Evolutionary conservation across 768 basidiomycete genomes (phyloP), one percentile per base, ranked within the genome.

Genomic region (Ramaria sp.): DNA sequence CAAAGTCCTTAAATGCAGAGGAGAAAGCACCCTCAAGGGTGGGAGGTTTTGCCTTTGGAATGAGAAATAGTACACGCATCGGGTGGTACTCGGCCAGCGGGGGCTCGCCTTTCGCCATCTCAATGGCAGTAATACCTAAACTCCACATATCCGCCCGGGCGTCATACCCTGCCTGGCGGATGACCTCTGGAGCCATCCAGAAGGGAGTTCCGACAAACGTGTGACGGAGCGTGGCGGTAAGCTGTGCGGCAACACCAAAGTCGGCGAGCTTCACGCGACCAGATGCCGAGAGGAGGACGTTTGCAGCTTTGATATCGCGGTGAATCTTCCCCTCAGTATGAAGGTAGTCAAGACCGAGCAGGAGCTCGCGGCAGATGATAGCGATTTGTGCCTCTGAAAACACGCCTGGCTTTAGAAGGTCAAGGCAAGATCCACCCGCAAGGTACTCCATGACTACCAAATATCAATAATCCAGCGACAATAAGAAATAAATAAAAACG

Each of bases 181-280:
- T 98, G 53, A 98, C 95, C 67, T 98, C 95, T 1, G 95, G 95
- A 2, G 95, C 95, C 93, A 95, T 95, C 92, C 92, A 95, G 65
- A 92, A 94, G 1, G 92, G 92, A 3, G 92, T 94, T 27, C 92
- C 95, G 56, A 99, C 95, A 66, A 99, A 98, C 0, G 96, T 99
- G 65, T 98, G 94, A 45, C 95, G 81, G 48, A 95, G 74, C 0
- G 93, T 95, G 55, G 67, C 67, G 38, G 94, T 93, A 57, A 99
- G 81, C 65, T 97, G 94, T 1, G 96, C 96, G 6, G 96, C 95
- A 22, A 99, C 96, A 58, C 96, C 96, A 64, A 99, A 98, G 67
- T 99, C 96, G 20, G 95, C 95, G 8, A 99, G 82, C 68, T 99
- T 98, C 67, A 98, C 95, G 66, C 84, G 88, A 28, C 96, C 96